Evolutionary conservation across 2,329 filamentous ascomycete species (phyloP).

Genomic region (Fusarium sp.): DNA sequence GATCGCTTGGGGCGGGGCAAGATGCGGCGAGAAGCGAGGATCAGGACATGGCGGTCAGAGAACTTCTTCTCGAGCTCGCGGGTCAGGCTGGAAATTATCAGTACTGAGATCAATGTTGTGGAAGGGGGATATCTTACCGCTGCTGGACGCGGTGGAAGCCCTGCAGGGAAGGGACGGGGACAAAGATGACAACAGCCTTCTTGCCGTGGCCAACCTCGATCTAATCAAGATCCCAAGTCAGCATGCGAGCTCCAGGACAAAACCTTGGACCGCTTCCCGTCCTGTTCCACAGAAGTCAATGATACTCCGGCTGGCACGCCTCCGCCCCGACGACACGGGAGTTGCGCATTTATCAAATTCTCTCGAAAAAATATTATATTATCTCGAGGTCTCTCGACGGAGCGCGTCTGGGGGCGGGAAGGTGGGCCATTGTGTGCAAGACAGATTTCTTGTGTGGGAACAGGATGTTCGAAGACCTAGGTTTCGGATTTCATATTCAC

Average conservation of each 20-base stretch:
- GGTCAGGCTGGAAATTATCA: slow-evolving; percentile 79
- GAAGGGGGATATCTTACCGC: slow-evolving; percentile 77
- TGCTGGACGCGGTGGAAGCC: slow-evolving; percentile 99
- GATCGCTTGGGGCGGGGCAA: slow-evolving; percentile 98
- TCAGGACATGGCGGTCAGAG: slow-evolving; percentile 99
- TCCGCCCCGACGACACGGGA: slow-evolving; percentile 47
- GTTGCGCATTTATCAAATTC: slow-evolving; percentile 35
- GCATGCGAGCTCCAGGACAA: slow-evolving; percentile 82
- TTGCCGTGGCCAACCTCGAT: slow-evolving; percentile 99
- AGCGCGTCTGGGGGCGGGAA: slow-evolving; percentile 46
- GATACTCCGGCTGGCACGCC: slow-evolving; percentile 54
- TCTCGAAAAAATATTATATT: slow-evolving; percentile 41
- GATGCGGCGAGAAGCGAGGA: slow-evolving; percentile 99
- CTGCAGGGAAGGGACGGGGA: slow-evolving; percentile 98
- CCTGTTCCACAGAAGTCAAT: slow-evolving; percentile 73
- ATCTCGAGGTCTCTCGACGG: slow-evolving; percentile 47
- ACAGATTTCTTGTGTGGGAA: slow-evolving; percentile 56
- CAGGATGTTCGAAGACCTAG: slow-evolving; percentile 55
- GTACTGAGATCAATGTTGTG: neutral
- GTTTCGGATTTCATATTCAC: slow-evolving; percentile 43
- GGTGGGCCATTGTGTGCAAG: slow-evolving; percentile 48
- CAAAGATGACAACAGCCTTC: slow-evolving; percentile 99
- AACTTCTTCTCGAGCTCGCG: slow-evolving; percentile 99
- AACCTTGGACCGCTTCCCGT: slow-evolving; percentile 83
- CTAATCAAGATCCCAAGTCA: slow-evolving; percentile 81